Evolutionary conservation across 2,329 filamentous ascomycete genomes (phyloP), one percentile per base, ranked within the genome.

Genomic region (Pseudogymnoascus sp.): DNA sequence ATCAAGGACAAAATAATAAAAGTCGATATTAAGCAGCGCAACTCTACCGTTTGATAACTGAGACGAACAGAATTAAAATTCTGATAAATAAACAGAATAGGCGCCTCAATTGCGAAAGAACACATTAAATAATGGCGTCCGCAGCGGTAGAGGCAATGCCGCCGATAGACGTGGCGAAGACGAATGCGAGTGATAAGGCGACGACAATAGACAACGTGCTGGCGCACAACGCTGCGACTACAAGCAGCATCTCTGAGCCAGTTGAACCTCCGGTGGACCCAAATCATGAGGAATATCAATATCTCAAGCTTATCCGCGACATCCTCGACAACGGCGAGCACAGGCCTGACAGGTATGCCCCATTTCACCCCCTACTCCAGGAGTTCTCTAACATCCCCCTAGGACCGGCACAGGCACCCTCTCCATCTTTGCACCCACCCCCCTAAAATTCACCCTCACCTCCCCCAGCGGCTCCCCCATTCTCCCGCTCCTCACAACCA

Each of bases 401-500:
- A 91, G 91, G 69, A 99, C 94, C 3, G 94, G 94, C 62, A 99
- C 94, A 3, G 94, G 94, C 63, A 99, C 94, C 10, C 84, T 87
- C 72, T 92, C 92, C 8, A 82, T 97, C 68, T 97, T 96, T 71
- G 93, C 91, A 1, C 93, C 94, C 1, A 82, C 84, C 0, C 91
- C 92, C 35, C 83, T 97, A 59, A 92, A 91, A 72, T 99, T 97
- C 81, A 81, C 82, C 50, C 89, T 99, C 67, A 89, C 88, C 66
- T 81, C 84, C 63, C 75, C 78, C 11, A 72, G 78, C 64, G 80
- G 79, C 65, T 70, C 70, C 1, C 86, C 88, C 1, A 81, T 97
- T 69, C 84, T 99, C 18, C 94, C 94, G 23, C 90, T 99, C 69
- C 87, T 99, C 16, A 99, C 94, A 4, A 99, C 94, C 2, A 99